Evolutionary conservation across 148 eudicot genomes (phyloP), one percentile per base, ranked within the genome.

Genomic region (Oxyria digyna): DNA sequence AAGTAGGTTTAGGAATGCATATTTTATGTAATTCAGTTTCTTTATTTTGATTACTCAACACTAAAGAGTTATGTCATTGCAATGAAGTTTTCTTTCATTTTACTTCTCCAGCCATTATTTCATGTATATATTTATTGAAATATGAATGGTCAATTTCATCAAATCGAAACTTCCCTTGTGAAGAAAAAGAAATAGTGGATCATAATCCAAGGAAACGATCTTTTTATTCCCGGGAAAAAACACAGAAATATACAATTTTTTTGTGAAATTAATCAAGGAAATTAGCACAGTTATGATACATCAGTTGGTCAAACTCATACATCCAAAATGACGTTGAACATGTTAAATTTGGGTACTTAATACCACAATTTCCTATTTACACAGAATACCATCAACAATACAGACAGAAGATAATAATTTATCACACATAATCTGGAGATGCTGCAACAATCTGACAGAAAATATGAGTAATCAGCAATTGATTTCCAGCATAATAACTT

Each of bases 131-230:
- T 35, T 35, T 35, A 35, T 15, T 14, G 18, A 14, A 45, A 2
- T 45, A 45, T 45, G 20, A 45, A n/a, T 15, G 20, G 20, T 45
- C 18, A 45, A n/a, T 45, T 45, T 45, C 50, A 45, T 45, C 48
- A 45, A 45, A 45, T 45, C 18, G 71, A 75, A 46, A 67, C 48
- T 6, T 10, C 88, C 97, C 96, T 91, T 91, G n/a, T n/a, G 59
- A 91, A 84, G 81, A 89, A 91, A 77, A 38, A 38, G 41, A 38
- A 38, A 4, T 38, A 38, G 41, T 38, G 41, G 41, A 7, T 38
- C 37, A 33, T 38, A 2, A 35, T 35, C 4, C 38, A 35, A 35
- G 3, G 38, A 35, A 3, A 35, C 3, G 38, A 6, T 35, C 38
- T 35, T 35, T 6, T 35, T 35, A 35, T 35, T n/a, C n/a, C n/a